Evolutionary conservation across 495 filamentous ascomycete species (phyloP).

Genomic region (Achaetomiella virescens): DNA sequence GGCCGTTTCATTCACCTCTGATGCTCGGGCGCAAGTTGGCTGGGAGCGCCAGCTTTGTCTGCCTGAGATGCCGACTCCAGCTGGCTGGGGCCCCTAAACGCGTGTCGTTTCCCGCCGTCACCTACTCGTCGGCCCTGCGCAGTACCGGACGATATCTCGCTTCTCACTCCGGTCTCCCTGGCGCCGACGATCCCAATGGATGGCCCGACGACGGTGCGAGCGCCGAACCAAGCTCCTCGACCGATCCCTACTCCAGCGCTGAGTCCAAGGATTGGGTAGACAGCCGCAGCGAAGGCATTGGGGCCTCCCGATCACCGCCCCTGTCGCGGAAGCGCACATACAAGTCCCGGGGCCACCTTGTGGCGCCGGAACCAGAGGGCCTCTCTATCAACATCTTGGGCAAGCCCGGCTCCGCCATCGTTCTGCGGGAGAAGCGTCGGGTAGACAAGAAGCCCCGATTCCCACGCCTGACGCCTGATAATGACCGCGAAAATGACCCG

Average conservation of each 20-base stretch:
- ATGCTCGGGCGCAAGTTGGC: constrained; percentile 40
- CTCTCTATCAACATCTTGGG: constrained; percentile 23
- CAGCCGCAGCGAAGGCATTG: not conserved
- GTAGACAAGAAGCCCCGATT: not conserved
- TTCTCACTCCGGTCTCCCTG: not conserved
- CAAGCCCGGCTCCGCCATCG: constrained; percentile 27
- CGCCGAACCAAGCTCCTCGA: no score
- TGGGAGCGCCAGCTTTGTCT: constrained; percentile 38
- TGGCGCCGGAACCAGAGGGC: constrained; percentile 4
- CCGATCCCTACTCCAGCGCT: not conserved
- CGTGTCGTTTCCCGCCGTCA: constrained; percentile 4
- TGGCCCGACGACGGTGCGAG: not conserved
- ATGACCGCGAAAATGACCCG: not conserved
- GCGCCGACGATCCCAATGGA: not conserved
- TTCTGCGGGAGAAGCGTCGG: constrained; percentile 28
- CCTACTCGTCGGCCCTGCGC: not conserved
- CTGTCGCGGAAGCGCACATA: not conserved
- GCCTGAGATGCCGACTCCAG: constrained; percentile 43
- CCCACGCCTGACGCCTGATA: no score
- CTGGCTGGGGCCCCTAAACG: constrained; percentile 22
- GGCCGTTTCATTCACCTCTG: not conserved
- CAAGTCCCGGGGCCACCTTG: constrained; percentile 1
- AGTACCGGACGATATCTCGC: not conserved
- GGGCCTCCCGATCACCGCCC: not conserved
- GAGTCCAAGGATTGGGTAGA: not conserved